phyloP scores from a whole-genome alignment of 306 rosid genomes.

The Ammopiptanthus mongolicus region DNA sequence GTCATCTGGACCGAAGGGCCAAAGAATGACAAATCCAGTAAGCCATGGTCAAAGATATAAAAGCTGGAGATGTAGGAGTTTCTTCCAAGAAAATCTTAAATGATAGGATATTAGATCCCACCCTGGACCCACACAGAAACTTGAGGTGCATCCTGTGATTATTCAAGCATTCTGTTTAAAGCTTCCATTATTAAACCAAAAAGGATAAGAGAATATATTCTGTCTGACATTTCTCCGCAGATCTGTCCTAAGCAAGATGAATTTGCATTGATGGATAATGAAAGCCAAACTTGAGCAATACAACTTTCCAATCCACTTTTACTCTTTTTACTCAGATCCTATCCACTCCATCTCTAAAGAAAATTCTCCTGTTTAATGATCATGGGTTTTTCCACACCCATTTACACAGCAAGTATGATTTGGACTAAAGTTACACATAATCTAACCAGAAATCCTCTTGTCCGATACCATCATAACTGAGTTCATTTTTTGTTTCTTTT shows the following conservation, averaged over 20 bases:
- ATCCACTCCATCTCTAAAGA: background rate
- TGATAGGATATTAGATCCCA: background rate
- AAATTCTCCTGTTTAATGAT: background rate
- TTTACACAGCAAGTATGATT: background rate
- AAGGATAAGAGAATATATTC: background rate
- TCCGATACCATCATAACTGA: background rate
- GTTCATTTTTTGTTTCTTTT: background rate
- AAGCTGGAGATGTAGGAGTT: background rate
- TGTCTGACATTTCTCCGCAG: background rate
- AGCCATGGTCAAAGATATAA: background rate
- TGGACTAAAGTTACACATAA: background rate
- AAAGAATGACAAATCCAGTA: background rate
- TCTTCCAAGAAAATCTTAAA: background rate
- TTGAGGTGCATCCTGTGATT: background rate
- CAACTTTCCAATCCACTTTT: background rate
- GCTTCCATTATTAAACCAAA: background rate
- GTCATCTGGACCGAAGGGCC: background rate
- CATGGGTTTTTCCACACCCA: background rate
- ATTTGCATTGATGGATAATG: background rate
- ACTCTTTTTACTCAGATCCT: background rate
- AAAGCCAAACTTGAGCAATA: background rate
- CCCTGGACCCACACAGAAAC: background rate
- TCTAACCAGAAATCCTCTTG: background rate
- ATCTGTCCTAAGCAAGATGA: background rate
- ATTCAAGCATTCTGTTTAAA: background rate